Conservation (phyloP, 78 protist genomes). For the Cyanophora paradoxa region DNA sequence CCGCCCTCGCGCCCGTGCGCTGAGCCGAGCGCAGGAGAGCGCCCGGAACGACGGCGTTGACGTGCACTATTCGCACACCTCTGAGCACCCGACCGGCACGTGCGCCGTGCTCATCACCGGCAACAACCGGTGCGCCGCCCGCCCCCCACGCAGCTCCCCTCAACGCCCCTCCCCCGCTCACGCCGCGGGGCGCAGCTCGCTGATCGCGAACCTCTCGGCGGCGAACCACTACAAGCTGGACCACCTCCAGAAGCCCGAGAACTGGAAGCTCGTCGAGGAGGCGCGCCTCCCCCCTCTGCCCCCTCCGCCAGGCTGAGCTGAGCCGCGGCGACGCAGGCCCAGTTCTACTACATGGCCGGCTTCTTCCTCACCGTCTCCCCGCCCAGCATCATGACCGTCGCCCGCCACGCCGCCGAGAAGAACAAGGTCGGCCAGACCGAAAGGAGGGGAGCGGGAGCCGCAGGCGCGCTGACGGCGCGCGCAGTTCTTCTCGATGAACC, state of each 20-base stretch:
- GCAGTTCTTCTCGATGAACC: slow-evolving; percentile 42
- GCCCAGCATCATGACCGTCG: slow-evolving; percentile 56
- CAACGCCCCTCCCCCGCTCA: neutral
- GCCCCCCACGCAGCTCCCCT: neutral
- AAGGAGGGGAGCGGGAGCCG: neutral
- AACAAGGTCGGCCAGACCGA: slow-evolving; percentile 51
- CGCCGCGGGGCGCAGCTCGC: slow-evolving; percentile 24
- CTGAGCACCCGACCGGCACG: slow-evolving; percentile 79
- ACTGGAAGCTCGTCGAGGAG: slow-evolving; percentile 35
- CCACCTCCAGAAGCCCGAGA: slow-evolving; percentile 44
- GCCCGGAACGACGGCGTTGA: slow-evolving; percentile 20
- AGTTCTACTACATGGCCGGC: slow-evolving; percentile 68
- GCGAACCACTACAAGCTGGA: slow-evolving; percentile 74
- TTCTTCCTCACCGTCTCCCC: slow-evolving; percentile 88
- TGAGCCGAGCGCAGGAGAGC: too few species aligned
- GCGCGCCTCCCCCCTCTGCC: too few species aligned
- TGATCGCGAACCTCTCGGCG: slow-evolving; percentile 85
- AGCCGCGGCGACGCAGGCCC: too few species aligned
- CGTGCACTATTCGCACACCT: slow-evolving; percentile 21
- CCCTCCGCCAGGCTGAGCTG: too few species aligned
- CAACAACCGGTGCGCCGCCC: slow-evolving; percentile 63
- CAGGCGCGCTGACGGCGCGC: neutral
- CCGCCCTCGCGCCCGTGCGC: too few species aligned
- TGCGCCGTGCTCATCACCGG: slow-evolving; percentile 81
- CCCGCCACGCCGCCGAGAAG: slow-evolving; percentile 66